A percentile compares a stretch with the other conserved stretches of the same genome.
Conservation (phyloP, 2,329 filamentous ascomycete species). For the Corynespora cassiicola region DNA sequence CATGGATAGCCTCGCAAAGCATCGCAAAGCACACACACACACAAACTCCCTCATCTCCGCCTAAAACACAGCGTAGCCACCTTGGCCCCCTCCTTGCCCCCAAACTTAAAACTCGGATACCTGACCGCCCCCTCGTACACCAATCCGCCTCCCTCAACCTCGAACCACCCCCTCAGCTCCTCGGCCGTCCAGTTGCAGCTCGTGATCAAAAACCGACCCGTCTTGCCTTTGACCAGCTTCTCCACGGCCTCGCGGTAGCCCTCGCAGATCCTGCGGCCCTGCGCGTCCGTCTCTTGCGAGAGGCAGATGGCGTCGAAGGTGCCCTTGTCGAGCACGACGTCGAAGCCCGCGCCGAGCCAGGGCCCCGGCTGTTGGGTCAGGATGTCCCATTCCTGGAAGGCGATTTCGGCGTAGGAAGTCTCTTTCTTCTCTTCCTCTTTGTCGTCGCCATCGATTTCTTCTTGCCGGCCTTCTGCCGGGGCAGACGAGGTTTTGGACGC, state of each 20-base stretch:
- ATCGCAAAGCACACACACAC: no score
- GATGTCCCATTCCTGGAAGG: slow-evolving; percentile 62
- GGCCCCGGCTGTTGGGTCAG: slow-evolving; percentile 50
- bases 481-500: no score
- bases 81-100: slow-evolving; percentile 84
- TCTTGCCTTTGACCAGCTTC: slow-evolving; percentile 70
- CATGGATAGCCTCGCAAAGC: no score
- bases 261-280: slow-evolving; percentile 71
- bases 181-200: slow-evolving; percentile 98
- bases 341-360: slow-evolving; percentile 75
- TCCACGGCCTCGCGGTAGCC: slow-evolving; percentile 75
- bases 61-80: slow-evolving; percentile 87
- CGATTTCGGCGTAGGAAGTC: slow-evolving; percentile 47
- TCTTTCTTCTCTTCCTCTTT: no score
- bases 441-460: no score
- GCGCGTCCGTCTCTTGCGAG: slow-evolving; percentile 59
- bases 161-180: slow-evolving; percentile 84
- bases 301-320: slow-evolving; percentile 95
- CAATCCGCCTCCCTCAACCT: slow-evolving; percentile 57
- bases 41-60: slow-evolving; percentile 45
- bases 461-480: no score
- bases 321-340: slow-evolving; percentile 95
- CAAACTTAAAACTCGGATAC: slow-evolving; percentile 89
- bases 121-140: slow-evolving; percentile 71
- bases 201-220: slow-evolving; percentile 82